These are phyloP conservation scores for Fusarium redolens DNA, from an alignment of 2,329 filamentous ascomycete genomes.

Conservation along the genomic window DNA sequence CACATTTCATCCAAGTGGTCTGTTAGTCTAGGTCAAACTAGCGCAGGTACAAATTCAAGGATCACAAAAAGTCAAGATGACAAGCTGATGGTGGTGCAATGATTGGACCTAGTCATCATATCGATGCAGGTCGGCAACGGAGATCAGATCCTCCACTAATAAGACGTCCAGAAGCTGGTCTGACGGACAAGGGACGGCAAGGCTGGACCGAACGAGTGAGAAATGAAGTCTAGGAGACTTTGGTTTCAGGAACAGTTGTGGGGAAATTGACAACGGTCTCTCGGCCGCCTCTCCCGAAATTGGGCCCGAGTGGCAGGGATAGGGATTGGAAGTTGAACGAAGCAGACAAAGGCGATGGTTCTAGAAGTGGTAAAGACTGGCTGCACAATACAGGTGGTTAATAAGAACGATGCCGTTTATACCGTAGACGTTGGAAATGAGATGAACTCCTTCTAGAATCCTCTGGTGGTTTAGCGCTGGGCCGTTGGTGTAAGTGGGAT, in stretches of 20 bases:
- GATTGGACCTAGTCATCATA: conserved; percentile 31
- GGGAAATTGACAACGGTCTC: conserved; percentile 22
- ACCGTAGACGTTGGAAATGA: conserved; percentile 3
- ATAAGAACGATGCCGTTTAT: conserved; percentile 7
- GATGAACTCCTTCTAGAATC: conserved; percentile 23
- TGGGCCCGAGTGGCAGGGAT: conserved; percentile 28
- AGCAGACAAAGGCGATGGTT: conserved; percentile 9
- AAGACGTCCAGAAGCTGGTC: conserved; percentile 21
- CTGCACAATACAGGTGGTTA: conserved; percentile 31
- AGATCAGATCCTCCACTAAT: conserved; percentile 44
- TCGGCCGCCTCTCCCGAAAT: conserved; percentile 41
- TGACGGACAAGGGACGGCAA: conserved; percentile 37
- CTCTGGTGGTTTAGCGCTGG: conserved; percentile 7
- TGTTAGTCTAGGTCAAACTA: conserved; percentile 21
- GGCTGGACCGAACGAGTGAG: conserved; percentile 37
- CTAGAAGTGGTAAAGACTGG: conserved; percentile 27
- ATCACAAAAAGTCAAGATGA: conserved; percentile 21
- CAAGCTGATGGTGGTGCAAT: conserved; percentile 36
- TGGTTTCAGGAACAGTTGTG: conserved; percentile 45
- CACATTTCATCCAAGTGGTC: conserved; percentile 29
- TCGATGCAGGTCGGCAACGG: conserved; percentile 21
- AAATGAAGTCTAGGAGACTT: conserved; percentile 37
- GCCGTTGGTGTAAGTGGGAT: background rate
- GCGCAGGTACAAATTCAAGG: conserved; percentile 26
- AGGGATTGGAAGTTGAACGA: conserved; percentile 19